Conservation (phyloP, 2,329 filamentous ascomycete genomes). For the Podosphaera leucotricha region DNA sequence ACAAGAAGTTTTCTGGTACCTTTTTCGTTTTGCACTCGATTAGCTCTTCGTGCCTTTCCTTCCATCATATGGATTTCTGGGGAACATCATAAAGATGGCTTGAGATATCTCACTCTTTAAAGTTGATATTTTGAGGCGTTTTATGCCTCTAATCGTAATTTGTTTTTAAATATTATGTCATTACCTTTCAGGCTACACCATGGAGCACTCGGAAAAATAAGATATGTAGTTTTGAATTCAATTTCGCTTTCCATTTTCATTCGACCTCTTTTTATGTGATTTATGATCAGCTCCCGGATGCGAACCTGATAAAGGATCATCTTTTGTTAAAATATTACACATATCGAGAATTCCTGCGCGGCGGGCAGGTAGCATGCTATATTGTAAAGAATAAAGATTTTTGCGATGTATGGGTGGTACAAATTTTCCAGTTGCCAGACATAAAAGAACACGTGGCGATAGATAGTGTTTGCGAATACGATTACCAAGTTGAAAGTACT, state of each 20-base stretch:
- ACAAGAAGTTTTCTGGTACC: no score
- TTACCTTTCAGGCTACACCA: no score
- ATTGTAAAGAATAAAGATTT: conserved; percentile 87
- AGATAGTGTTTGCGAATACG: conserved; percentile 91
- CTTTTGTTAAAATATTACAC: conserved; percentile 29
- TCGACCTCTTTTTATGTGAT: not conserved
- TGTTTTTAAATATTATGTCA: no score
- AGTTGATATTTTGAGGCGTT: no score
- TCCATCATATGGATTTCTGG: no score
- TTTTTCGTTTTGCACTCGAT: no score
- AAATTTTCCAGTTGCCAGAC: conserved; percentile 71
- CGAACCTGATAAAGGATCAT: conserved; percentile 1
- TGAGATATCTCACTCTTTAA: no score
- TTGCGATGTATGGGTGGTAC: conserved; percentile 88
- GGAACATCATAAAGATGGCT: no score
- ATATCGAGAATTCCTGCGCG: conserved; percentile 64
- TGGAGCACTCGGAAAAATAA: not conserved
- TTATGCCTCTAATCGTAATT: no score
- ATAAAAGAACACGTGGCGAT: conserved; percentile 66
- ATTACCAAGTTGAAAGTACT: conserved; percentile 85
- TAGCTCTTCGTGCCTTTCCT: no score
- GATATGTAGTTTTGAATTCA: not conserved
- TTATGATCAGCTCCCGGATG: not conserved
- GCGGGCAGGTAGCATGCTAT: conserved; percentile 80
- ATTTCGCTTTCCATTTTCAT: not conserved